Conservation (phyloP, 2,329 filamentous ascomycete species). For the Fusarium sp. region DNA sequence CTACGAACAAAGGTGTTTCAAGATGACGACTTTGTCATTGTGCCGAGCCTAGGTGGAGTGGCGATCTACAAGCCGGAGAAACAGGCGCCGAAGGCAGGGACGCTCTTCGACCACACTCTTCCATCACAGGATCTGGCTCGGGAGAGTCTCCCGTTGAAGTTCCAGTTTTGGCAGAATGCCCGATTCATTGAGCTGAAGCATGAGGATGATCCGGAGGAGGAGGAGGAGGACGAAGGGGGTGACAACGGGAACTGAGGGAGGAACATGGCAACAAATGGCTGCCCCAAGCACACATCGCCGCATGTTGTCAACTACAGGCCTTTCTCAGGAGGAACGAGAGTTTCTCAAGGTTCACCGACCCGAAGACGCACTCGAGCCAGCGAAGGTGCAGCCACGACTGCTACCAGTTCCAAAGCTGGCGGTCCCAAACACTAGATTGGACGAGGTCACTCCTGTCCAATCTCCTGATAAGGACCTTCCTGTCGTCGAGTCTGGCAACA, state of each 20-base stretch:
- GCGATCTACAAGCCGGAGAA: slow-evolving; percentile 9
- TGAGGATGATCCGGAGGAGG: neutral
- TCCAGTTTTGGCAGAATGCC: neutral
- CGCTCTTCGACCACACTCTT: neutral
- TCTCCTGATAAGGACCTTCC: neutral
- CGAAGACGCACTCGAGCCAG: neutral
- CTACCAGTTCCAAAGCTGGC: neutral
- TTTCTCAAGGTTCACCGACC: neutral
- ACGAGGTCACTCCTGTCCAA: slow-evolving; percentile 8
- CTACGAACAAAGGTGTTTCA: slow-evolving; percentile 17
- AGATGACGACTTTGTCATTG: slow-evolving; percentile 33
- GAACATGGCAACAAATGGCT: neutral
- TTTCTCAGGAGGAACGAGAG: neutral
- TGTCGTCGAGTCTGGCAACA: neutral
- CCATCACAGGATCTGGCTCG: neutral
- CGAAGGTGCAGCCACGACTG: neutral
- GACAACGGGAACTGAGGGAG: neutral
- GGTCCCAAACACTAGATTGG: neutral
- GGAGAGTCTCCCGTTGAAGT: neutral
- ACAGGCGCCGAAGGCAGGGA: neutral
- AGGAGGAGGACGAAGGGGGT: neutral
- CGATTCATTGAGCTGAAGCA: neutral
- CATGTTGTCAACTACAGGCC: neutral
- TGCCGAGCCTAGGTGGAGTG: slow-evolving; percentile 20
- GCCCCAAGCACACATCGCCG: neutral